These are phyloP conservation scores for Starmerella asiatica DNA, from an alignment of 805 yeast species.

Conservation along the genomic window DNA sequence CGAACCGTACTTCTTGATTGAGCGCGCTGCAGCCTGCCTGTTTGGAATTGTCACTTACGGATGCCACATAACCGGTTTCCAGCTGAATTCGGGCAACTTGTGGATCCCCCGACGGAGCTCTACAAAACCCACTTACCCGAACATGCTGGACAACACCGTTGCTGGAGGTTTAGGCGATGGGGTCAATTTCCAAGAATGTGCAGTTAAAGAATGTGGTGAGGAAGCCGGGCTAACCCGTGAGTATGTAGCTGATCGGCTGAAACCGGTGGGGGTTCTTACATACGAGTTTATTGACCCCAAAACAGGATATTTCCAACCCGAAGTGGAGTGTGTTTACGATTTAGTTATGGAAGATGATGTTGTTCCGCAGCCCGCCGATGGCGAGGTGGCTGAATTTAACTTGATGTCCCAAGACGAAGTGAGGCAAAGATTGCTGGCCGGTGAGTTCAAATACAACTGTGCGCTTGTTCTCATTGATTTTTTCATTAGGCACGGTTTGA, in stretches of 20 bases:
- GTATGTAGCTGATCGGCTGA: slow-evolving; percentile 36
- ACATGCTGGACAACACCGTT: slow-evolving; percentile 80
- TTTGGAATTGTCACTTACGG: slow-evolving; percentile 87
- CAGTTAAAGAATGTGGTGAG: slow-evolving; percentile 73
- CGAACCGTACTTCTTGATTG: slow-evolving; percentile 52
- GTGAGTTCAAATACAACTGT: slow-evolving; percentile 82
- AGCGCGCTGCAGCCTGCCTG: slow-evolving; percentile 67
- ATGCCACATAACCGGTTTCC: slow-evolving; percentile 70
- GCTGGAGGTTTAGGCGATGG: slow-evolving; percentile 93
- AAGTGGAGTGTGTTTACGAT: slow-evolving; percentile 72
- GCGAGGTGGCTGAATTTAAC: slow-evolving; percentile 62
- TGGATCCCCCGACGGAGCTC: slow-evolving; percentile 81
- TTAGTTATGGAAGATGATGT: slow-evolving; percentile 32
- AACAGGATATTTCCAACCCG: slow-evolving; percentile 67
- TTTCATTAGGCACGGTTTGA: slow-evolving; percentile 66
- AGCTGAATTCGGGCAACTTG: slow-evolving; percentile 24
- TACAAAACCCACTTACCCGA: slow-evolving; percentile 77
- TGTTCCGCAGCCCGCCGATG: slow-evolving; percentile 49
- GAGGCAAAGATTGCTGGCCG: slow-evolving; percentile 33
- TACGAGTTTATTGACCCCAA: slow-evolving; percentile 39
- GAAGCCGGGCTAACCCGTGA: slow-evolving; percentile 66
- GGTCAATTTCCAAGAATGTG: slow-evolving; percentile 58
- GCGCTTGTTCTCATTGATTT: slow-evolving; percentile 71
- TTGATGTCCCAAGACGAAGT: slow-evolving; percentile 52
- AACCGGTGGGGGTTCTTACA: slow-evolving; percentile 50